Conservation (phyloP, 805 yeast genomes). For the Wickerhamiella vanderwaltii region DNA sequence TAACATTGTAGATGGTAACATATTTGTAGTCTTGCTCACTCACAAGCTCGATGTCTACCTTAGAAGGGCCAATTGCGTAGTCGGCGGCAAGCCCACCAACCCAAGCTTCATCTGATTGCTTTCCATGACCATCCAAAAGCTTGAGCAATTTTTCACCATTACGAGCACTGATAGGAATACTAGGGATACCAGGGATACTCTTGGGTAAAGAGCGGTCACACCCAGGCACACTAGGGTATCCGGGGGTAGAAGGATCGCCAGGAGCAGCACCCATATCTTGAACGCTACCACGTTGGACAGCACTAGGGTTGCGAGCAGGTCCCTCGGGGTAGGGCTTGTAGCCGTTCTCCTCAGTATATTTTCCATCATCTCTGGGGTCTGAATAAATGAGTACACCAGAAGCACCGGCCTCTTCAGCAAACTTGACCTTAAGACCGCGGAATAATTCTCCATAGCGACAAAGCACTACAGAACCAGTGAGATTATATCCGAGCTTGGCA, state of each 20-base stretch:
- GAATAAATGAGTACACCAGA: constrained; percentile 53
- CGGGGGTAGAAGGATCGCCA: constrained; percentile 75
- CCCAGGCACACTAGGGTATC: constrained; percentile 40
- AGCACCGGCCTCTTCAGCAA: constrained; percentile 66
- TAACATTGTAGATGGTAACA: constrained; percentile 50
- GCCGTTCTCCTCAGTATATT: constrained; percentile 42
- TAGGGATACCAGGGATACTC: constrained; percentile 54
- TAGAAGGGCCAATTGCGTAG: constrained; percentile 43
- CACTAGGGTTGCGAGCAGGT: constrained; percentile 63
- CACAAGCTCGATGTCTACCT: constrained; percentile 38
- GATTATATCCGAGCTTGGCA: constrained; percentile 35
- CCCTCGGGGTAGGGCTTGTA: constrained; percentile 60
- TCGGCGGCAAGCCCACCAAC: constrained; percentile 34
- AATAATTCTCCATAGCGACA: constrained; percentile 54
- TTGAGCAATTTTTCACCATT: constrained; percentile 53
- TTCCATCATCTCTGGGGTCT: constrained; percentile 52
- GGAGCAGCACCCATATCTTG: constrained; percentile 49
- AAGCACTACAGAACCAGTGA: constrained; percentile 50
- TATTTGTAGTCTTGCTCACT: constrained; percentile 51
- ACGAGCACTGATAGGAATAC: constrained; percentile 56
- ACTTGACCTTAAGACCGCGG: constrained; percentile 65
- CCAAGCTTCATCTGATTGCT: constrained; percentile 30
- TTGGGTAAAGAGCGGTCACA: constrained; percentile 37
- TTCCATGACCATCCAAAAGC: constrained; percentile 47
- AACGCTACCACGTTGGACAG: constrained; percentile 68